phyloP scores from a whole-genome alignment of 352 stramenopile species.

The Globisporangium yorkense region DNA sequence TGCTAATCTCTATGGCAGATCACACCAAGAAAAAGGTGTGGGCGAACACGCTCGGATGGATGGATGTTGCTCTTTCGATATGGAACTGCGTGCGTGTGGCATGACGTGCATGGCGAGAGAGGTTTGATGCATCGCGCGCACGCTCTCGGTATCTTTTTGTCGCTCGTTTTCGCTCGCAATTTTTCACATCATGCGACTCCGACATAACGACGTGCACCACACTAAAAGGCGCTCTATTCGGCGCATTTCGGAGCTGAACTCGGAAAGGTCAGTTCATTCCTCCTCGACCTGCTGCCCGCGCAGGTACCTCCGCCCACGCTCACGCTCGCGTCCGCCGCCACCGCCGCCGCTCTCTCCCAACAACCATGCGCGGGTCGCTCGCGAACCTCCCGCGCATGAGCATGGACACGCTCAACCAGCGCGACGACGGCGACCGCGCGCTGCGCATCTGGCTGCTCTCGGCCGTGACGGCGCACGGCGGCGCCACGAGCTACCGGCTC shows the following conservation, averaged over 20 bases:
- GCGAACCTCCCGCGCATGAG: conserved; percentile 32
- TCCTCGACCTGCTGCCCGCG: background rate
- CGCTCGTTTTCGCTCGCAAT: background rate
- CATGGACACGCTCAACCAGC: conserved; percentile 50
- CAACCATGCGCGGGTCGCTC: conserved; percentile 32
- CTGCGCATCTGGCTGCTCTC: conserved; percentile 71
- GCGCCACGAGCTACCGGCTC: conserved; percentile 62
- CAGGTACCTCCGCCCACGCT: conserved; percentile 1
- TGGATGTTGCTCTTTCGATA: background rate
- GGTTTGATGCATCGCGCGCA: too few relatives aligned
- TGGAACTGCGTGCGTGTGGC: background rate
- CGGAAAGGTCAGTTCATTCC: background rate
- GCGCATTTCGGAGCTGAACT: too few relatives aligned
- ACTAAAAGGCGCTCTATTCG: conserved; percentile 4
- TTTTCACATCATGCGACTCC: too few relatives aligned
- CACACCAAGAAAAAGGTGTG: background rate
- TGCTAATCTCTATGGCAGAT: too few relatives aligned
- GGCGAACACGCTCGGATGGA: background rate
- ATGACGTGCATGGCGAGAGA: background rate
- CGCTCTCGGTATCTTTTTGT: too few relatives aligned
- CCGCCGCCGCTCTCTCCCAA: background rate
- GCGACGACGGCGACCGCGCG: conserved; percentile 31
- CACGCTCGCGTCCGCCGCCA: too few relatives aligned
- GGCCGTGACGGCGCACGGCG: conserved; percentile 33
- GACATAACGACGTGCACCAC: background rate